Evolutionary conservation across 73 alveolate genomes (phyloP).

Genomic region (Stentor roeselii): DNA sequence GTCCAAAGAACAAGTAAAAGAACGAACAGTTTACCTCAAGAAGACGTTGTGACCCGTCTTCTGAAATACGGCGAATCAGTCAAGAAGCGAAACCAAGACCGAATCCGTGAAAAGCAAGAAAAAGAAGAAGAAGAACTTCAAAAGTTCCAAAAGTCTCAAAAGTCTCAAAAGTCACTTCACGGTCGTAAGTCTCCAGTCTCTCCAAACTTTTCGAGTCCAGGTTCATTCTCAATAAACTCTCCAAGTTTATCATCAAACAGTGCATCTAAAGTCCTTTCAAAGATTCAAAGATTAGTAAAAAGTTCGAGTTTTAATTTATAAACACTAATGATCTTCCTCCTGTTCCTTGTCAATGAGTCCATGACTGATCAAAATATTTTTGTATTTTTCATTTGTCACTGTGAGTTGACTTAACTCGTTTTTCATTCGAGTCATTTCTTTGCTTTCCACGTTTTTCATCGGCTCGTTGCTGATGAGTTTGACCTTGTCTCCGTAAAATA

Average conservation of each 20-base stretch:
- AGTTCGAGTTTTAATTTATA: too few species aligned
- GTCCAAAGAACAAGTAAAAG: too few species aligned
- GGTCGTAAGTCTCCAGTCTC: too few species aligned
- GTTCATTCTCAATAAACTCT: too few species aligned
- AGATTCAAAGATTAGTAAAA: too few species aligned
- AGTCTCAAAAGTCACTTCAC: too few species aligned
- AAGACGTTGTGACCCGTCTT: background rate
- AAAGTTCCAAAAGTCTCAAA: too few species aligned
- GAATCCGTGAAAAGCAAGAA: background rate
- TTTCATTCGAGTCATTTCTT: conserved; percentile 45
- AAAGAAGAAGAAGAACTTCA: background rate
- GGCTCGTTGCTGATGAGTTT: conserved; percentile 67
- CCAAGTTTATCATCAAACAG: too few species aligned
- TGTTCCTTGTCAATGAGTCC: background rate
- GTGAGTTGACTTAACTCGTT: background rate
- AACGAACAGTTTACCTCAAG: too few species aligned
- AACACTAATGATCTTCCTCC: background rate
- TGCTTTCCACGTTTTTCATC: conserved; percentile 79
- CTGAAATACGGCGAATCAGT: background rate
- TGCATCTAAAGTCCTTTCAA: too few species aligned
- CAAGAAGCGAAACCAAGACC: background rate
- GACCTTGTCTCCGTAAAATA: conserved; percentile 66
- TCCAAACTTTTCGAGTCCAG: too few species aligned
- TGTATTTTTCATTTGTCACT: background rate
- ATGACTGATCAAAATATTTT: too few species aligned